Evolutionary conservation across 2,329 filamentous ascomycete species (phyloP).

Genomic region (Didymella exigua): DNA sequence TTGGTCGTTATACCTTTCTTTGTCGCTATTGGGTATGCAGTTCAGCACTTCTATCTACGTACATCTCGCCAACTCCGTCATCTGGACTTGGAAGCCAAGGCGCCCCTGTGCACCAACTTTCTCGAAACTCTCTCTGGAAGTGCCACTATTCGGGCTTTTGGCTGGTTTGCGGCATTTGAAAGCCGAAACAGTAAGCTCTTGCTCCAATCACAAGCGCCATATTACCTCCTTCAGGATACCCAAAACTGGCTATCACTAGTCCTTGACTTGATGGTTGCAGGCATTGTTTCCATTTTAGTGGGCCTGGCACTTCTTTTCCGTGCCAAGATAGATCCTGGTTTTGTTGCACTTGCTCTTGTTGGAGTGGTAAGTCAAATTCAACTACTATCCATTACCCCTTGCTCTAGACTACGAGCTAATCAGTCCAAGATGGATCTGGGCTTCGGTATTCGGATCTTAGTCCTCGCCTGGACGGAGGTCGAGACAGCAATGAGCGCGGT

Average conservation of each 20-base stretch:
- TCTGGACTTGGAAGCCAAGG: slow-evolving; percentile 57
- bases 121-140: slow-evolving; percentile 55
- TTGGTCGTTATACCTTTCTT: no score
- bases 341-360: no score
- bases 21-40: neutral
- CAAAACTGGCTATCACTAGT: slow-evolving; percentile 46
- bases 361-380: no score
- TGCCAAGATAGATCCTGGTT: no score
- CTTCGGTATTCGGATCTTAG: no score
- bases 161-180: slow-evolving; percentile 42
- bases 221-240: slow-evolving; percentile 44
- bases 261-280: slow-evolving; percentile 40
- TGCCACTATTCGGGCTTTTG: slow-evolving; percentile 55
- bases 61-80: slow-evolving; percentile 54
- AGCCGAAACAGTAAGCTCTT: slow-evolving; percentile 22
- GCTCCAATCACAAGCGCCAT: slow-evolving; percentile 47
- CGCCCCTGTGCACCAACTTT: slow-evolving; percentile 55
- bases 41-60: slow-evolving; percentile 51
- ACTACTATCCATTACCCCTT: no score
- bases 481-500: no score
- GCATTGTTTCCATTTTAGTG: slow-evolving; percentile 40
- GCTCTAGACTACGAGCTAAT: no score
- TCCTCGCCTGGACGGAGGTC: no score
- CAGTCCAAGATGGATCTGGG: no score
- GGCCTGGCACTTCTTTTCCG: no score